Percentiles rank a stretch among this genome's conserved stretches.
These are phyloP conservation scores for Pilatotrama ljubarskyi DNA, from an alignment of 768 basidiomycete genomes.

Conservation along the genomic window DNA sequence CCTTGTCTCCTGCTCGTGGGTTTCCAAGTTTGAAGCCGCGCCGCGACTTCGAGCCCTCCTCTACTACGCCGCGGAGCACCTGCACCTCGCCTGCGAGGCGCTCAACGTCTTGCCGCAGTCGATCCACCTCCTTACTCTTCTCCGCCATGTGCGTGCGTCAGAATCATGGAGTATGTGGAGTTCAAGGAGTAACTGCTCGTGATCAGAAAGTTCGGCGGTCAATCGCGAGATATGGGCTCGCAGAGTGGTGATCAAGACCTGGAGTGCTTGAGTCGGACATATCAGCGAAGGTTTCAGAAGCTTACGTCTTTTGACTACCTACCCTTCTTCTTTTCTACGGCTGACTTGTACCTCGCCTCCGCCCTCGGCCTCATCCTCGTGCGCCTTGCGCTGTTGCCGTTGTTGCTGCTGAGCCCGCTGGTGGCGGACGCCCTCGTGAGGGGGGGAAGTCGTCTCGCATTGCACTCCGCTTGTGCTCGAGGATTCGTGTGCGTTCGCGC, in stretches of 20 bases:
- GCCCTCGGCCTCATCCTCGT: constrained; percentile 39
- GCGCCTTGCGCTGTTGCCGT: constrained; percentile 30
- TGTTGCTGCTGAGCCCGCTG: constrained; percentile 4
- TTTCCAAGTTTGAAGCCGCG: constrained; percentile 43
- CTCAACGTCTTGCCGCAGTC: constrained; percentile 75
- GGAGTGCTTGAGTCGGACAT: constrained; percentile 56
- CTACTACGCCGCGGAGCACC: constrained; percentile 82
- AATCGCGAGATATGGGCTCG: constrained; percentile 75
- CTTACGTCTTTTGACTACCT: constrained; percentile 10
- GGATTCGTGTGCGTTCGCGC: constrained; percentile 62
- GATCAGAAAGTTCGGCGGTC: constrained; percentile 76
- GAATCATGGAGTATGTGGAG: constrained; percentile 62
- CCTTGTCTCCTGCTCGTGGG: constrained; percentile 14
- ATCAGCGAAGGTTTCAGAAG: constrained; percentile 10
- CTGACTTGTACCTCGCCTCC: constrained; percentile 62
- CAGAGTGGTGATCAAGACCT: constrained; percentile 73
- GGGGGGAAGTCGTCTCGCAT: constrained; percentile 38
- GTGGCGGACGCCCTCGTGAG: not conserved
- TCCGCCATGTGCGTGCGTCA: constrained; percentile 58
- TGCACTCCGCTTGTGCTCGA: constrained; percentile 41
- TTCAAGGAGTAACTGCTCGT: constrained; percentile 68
- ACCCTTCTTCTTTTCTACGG: constrained; percentile 91
- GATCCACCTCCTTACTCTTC: constrained; percentile 66
- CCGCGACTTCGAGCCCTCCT: constrained; percentile 80
- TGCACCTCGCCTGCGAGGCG: constrained; percentile 83